Conservation (phyloP, 495 filamentous ascomycete species). For the Penicillium paxilli region DNA sequence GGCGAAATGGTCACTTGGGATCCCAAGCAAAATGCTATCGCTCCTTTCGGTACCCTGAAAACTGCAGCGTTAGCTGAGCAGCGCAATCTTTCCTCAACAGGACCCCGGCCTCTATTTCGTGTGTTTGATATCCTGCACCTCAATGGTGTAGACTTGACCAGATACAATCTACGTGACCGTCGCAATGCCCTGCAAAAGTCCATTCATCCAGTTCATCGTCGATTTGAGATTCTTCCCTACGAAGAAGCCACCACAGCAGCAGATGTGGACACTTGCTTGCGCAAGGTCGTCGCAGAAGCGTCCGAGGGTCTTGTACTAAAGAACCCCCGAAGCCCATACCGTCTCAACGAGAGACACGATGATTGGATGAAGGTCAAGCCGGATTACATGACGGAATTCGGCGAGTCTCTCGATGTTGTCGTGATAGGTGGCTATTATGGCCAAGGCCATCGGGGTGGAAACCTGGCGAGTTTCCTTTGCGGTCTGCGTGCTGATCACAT, state of each 20-base stretch:
- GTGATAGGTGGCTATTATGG: conserved; percentile 95
- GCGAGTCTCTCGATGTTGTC: conserved; percentile 86
- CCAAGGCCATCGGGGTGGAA: conserved; percentile 78
- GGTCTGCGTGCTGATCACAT: conserved; percentile 72
- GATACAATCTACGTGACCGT: conserved; percentile 81
- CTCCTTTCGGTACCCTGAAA: conserved; percentile 91
- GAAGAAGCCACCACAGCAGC: conserved; percentile 61
- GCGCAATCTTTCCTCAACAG: conserved; percentile 71
- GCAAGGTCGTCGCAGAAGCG: conserved; percentile 81
- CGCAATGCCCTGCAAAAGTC: conserved; percentile 69
- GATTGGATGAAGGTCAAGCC: conserved; percentile 99
- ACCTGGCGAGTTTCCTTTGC: conserved; percentile 82
- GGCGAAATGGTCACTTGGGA: conserved; percentile 99
- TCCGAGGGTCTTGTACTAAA: conserved; percentile 93
- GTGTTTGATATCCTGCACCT: conserved; percentile 92
- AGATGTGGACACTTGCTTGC: conserved; percentile 75
- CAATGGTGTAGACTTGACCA: conserved; percentile 76
- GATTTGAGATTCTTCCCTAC: conserved; percentile 83
- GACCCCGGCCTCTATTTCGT: conserved; percentile 75
- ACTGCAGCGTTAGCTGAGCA: conserved; percentile 83
- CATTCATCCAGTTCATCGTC: conserved; percentile 64
- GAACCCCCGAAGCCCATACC: conserved; percentile 84
- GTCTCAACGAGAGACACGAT: conserved; percentile 87
- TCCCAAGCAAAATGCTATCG: conserved; percentile 76
- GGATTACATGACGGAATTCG: conserved; percentile 97